A percentile compares a stretch with the other conserved stretches of the same genome.
These are phyloP conservation scores for Clonostachys chloroleuca DNA, from an alignment of 2,329 filamentous ascomycete species.

Conservation along the genomic window DNA sequence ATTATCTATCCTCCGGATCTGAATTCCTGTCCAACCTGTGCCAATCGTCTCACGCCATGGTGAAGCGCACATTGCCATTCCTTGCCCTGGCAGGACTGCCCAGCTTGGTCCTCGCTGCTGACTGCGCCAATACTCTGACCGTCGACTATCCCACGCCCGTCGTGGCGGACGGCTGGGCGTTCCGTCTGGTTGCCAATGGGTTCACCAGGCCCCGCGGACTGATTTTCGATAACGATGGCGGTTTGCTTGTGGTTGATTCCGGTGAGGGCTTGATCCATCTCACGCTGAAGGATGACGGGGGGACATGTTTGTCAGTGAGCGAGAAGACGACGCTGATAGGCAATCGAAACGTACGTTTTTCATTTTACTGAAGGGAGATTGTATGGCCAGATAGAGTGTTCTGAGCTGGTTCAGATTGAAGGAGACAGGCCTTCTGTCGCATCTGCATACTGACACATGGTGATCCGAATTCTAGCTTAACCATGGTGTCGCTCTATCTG, in stretches of 20 bases:
- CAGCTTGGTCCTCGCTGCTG: too few relatives aligned
- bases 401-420: too few relatives aligned
- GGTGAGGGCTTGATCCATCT: slow-evolving; percentile 35
- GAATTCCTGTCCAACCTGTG: too few relatives aligned
- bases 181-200: slow-evolving; percentile 33
- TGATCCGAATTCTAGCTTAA: slow-evolving; percentile 36
- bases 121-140: slow-evolving; percentile 19
- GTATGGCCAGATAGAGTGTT: too few relatives aligned
- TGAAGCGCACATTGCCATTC: too few relatives aligned
- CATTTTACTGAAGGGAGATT: too few relatives aligned
- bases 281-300: slow-evolving; percentile 31
- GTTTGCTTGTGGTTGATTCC: slow-evolving; percentile 38
- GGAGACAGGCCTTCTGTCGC: too few relatives aligned
- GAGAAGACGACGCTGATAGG: slow-evolving; percentile 27
- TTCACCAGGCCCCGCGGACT: slow-evolving; percentile 37
- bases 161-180: slow-evolving; percentile 37
- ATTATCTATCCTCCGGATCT: too few relatives aligned
- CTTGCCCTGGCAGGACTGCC: too few relatives aligned
- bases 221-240: slow-evolving; percentile 37
- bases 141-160: slow-evolving; percentile 27
- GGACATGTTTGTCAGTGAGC: slow-evolving; percentile 30
- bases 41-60: too few relatives aligned
- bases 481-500: slow-evolving; percentile 49
- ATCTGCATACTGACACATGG: not conserved
- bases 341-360: slow-evolving; percentile 22